phyloP scores from a whole-genome alignment of 2,329 filamentous ascomycete genomes.

The Thielaviopsis punctulata region DNA sequence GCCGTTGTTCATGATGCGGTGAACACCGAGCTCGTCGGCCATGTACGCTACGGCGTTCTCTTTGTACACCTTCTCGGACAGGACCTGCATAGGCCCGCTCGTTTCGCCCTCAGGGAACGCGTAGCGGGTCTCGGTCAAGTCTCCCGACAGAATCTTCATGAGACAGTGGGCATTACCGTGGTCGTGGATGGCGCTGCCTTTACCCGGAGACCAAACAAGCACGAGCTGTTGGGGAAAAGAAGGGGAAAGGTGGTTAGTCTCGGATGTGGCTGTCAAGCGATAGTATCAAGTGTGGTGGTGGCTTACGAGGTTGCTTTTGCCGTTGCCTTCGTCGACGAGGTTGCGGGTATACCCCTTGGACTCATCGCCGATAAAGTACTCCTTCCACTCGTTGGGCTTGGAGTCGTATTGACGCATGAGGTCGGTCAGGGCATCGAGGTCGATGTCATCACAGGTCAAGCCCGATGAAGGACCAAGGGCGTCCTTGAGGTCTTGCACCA shows the following conservation, averaged over 20 bases:
- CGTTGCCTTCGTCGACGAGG: conserved; percentile 78
- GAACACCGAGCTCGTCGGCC: conserved; percentile 75
- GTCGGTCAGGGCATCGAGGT: conserved; percentile 50
- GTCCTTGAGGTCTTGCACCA: conserved; percentile 56
- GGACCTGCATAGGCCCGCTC: conserved; percentile 41
- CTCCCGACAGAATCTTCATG: conserved; percentile 74
- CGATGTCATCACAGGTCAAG: conserved; percentile 64
- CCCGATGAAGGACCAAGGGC: conserved; percentile 67
- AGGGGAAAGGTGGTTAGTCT: not conserved
- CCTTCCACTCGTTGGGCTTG: conserved; percentile 50
- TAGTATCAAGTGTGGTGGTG: not conserved
- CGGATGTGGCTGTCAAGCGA: not conserved
- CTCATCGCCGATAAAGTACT: conserved; percentile 56
- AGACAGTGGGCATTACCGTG: conserved; percentile 79
- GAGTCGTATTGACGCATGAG: conserved; percentile 64
- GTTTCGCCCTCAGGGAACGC: conserved; percentile 43
- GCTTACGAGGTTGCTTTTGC: conserved; percentile 53
- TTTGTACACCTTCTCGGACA: conserved; percentile 48
- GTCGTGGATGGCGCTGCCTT: conserved; percentile 74
- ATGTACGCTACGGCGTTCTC: conserved; percentile 75
- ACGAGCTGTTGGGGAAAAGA: conserved; percentile 42
- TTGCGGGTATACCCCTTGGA: conserved; percentile 68
- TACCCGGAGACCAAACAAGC: conserved; percentile 76
- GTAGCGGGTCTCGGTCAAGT: conserved; percentile 67
- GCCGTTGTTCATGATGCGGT: conserved; percentile 63